Percentiles rank a stretch among this genome's conserved stretches.
phyloP scores from a whole-genome alignment of 1,139 yeast genomes.

The Blastobotrys persicus region DNA sequence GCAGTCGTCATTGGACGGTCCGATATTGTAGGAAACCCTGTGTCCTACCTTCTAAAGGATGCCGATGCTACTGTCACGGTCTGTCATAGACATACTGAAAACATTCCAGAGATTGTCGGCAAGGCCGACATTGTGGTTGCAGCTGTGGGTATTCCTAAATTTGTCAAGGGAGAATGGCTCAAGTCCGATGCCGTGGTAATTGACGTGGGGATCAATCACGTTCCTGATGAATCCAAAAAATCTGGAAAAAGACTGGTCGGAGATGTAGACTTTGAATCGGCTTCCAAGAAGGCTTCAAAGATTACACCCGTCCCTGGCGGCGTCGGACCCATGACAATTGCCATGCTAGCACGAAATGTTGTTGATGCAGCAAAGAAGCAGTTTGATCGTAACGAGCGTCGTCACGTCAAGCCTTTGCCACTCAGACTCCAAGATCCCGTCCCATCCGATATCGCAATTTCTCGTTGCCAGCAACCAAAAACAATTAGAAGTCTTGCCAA shows the following conservation, averaged over 20 bases:
- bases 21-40: conserved; percentile 94
- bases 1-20: conserved; percentile 97
- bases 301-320: conserved; percentile 99
- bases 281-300: conserved; percentile 62
- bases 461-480: conserved; percentile 86
- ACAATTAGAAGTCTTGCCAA: conserved; percentile 72
- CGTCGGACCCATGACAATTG: conserved; percentile 99
- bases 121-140: conserved; percentile 88
- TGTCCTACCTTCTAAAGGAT: conserved; percentile 73
- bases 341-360: conserved; percentile 87
- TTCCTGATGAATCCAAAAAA: conserved; percentile 71
- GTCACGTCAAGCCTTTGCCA: conserved; percentile 53
- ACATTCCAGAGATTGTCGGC: conserved; percentile 57
- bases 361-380: conserved; percentile 68
- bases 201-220: conserved; percentile 93
- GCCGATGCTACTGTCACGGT: conserved; percentile 86
- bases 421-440: conserved; percentile 76
- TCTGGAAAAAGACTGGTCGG: conserved; percentile 89
- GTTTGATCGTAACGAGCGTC: conserved; percentile 30
- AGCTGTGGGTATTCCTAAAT: conserved; percentile 84
- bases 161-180: conserved; percentile 87
- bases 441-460: conserved; percentile 90
- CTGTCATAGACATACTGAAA: conserved; percentile 71
- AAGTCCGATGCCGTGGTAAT: conserved; percentile 82
- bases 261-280: conserved; percentile 80